Evolutionary conservation across 495 filamentous ascomycete species (phyloP), one percentile per base, ranked within the genome.

Genomic region (Penicillium waksmanii): DNA sequence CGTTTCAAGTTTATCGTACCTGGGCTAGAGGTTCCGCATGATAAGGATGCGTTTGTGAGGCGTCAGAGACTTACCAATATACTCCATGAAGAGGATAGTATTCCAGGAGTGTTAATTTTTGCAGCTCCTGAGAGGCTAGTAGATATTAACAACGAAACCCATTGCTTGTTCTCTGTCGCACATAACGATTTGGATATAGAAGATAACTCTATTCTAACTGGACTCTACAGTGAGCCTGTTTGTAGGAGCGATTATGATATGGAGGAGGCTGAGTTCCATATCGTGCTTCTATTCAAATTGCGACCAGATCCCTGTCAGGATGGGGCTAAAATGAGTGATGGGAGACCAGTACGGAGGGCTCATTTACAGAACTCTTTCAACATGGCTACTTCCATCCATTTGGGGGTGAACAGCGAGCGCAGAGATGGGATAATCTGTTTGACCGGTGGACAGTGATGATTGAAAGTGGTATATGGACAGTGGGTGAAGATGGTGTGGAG

Each of bases 391-490:
- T 58, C 46, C 68, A 73, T 42, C 71, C 69, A 23, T 76, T 77
- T 53, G 70, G 72, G 8, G 73, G 73, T 0, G 70, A 76, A 19
- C 59, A 43, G 4, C 67, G 70, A 17, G 43, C 66, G 12, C 74
- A 78, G 55, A 59, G 75, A 48, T 53, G 77, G 53, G 73, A 75
- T 56, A 63, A 64, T 9, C 51, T 80, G 43, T 66, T 65, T 33
- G 18, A 62, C 3, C 55, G 55, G 11, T 82, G 74, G 77, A 58
- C 63, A 13, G 63, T 67, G 35, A 51, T 77, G 60, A 68, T 80
- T 44, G 77, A 76, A 34, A 49, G 46, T 51, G 77, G 74, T 13
- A 43, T 73, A 38, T 79, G 77, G 77, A 61, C 63, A 38, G 77
- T 82, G 47, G 73, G 73, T 25, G 51, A 60, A 36, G 52, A 77